phyloP scores from a whole-genome alignment of 2,329 filamentous ascomycete genomes.

The Ophiosphaerella herpotricha region DNA sequence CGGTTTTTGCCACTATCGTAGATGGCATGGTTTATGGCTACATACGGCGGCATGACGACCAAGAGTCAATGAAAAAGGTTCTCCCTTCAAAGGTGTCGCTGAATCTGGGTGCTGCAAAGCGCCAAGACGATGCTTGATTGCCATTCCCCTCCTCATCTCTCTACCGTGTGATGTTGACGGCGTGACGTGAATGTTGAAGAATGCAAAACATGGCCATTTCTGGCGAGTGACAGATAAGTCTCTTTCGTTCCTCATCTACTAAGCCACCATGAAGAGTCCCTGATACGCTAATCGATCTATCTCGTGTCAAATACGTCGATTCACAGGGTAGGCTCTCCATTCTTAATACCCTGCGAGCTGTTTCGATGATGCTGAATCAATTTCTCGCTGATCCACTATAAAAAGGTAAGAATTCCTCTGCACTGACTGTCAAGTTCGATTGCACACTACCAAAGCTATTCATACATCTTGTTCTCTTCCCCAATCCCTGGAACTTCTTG shows the following conservation, averaged over 20 bases:
- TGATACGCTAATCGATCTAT: too few relatives aligned
- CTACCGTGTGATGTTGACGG: constrained; percentile 10
- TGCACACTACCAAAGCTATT: too few relatives aligned
- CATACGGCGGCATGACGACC: constrained; percentile 74
- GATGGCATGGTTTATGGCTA: constrained; percentile 74
- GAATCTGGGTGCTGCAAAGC: constrained; percentile 62
- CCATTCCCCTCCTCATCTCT: constrained; percentile 57
- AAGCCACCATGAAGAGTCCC: not conserved
- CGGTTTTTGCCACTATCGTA: constrained; percentile 85
- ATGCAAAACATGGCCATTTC: not conserved
- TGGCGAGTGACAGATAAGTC: not conserved
- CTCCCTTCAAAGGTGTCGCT: constrained; percentile 78
- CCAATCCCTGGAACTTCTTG: too few relatives aligned
- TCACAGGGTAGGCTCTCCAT: too few relatives aligned
- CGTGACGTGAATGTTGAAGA: not conserved
- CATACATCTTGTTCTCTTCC: too few relatives aligned
- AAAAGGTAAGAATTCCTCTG: too few relatives aligned
- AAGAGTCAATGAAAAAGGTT: constrained; percentile 57
- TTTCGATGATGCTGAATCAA: too few relatives aligned
- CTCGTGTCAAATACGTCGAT: too few relatives aligned
- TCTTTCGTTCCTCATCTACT: not conserved
- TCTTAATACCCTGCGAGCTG: too few relatives aligned
- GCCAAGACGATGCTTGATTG: constrained; percentile 84
- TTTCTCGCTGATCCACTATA: too few relatives aligned
- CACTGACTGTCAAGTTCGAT: too few relatives aligned